phyloP scores from a whole-genome alignment of 768 basidiomycete species.

The Termitomyces sp. region DNA sequence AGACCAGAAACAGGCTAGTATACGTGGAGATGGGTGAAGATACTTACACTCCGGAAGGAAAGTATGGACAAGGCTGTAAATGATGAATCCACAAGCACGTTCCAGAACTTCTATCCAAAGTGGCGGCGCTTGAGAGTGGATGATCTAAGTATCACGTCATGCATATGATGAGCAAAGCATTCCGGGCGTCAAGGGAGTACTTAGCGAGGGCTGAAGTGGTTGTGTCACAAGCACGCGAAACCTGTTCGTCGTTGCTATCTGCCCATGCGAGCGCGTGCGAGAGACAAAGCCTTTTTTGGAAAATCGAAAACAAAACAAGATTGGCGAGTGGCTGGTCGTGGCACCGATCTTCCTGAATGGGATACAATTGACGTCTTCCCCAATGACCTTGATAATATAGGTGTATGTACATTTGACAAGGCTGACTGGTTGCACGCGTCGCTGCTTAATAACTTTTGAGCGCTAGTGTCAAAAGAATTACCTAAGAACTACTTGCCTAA shows the following conservation, averaged over 20 bases:
- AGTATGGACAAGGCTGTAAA: neutral
- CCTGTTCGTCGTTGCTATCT: neutral
- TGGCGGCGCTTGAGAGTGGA: neutral
- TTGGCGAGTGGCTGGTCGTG: neutral
- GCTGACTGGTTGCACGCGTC: neutral
- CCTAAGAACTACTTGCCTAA: neutral
- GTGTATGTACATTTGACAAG: neutral
- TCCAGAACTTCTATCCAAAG: too few relatives aligned
- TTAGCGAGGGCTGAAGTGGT: neutral
- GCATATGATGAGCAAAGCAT: neutral
- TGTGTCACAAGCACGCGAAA: neutral
- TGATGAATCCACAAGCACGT: neutral
- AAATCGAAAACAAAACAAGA: neutral
- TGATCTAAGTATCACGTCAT: neutral
- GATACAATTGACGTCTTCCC: neutral
- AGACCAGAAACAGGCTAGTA: neutral
- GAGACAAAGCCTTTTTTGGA: conserved; percentile 6
- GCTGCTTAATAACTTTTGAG: neutral
- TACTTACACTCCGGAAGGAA: neutral
- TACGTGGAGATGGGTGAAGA: neutral
- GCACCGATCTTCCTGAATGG: conserved; percentile 5
- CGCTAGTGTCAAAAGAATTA: neutral
- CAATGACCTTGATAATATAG: neutral
- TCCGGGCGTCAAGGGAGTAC: neutral
- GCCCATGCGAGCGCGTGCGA: conserved; percentile 7